These are phyloP conservation scores for Metschnikowia noctiluminum DNA, from an alignment of 805 yeast genomes.

Conservation along the genomic window DNA sequence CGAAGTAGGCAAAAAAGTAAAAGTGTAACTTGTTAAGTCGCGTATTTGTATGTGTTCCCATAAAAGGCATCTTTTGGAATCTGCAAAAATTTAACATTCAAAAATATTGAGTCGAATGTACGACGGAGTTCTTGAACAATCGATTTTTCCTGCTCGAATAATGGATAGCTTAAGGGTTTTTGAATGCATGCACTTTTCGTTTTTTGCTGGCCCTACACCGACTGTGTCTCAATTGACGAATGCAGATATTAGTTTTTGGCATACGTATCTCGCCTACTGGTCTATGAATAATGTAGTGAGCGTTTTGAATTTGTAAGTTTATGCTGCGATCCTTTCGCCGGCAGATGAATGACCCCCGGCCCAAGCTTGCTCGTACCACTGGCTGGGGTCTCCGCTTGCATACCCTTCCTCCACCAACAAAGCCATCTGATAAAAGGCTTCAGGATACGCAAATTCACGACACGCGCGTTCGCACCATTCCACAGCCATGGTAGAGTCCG, in stretches of 20 bases:
- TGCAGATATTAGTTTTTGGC: background rate
- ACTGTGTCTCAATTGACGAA: background rate
- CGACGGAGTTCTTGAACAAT: no score
- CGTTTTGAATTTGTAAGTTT: background rate
- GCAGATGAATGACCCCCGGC: slow-evolving; percentile 33
- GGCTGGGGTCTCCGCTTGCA: slow-evolving; percentile 24
- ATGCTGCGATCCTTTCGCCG: slow-evolving; percentile 1
- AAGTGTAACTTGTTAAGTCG: no score
- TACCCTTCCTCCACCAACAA: slow-evolving; percentile 36
- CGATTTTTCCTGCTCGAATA: no score
- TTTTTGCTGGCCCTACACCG: background rate
- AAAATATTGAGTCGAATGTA: no score
- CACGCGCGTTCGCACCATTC: slow-evolving; percentile 45
- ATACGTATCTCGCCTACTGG: background rate
- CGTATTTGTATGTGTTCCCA: no score
- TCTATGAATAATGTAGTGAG: background rate
- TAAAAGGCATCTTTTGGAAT: no score
- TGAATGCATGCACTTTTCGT: no score
- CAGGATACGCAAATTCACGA: slow-evolving; percentile 35
- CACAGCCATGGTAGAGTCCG: slow-evolving; percentile 35
- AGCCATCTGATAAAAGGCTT: slow-evolving; percentile 41
- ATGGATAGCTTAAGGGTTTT: no score
- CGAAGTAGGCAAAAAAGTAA: no score
- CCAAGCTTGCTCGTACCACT: slow-evolving; percentile 35
- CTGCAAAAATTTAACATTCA: no score